These are phyloP conservation scores for Coemansia sp. DNA, from an alignment of 192 early-diverging fungal species.

Conservation along the genomic window DNA sequence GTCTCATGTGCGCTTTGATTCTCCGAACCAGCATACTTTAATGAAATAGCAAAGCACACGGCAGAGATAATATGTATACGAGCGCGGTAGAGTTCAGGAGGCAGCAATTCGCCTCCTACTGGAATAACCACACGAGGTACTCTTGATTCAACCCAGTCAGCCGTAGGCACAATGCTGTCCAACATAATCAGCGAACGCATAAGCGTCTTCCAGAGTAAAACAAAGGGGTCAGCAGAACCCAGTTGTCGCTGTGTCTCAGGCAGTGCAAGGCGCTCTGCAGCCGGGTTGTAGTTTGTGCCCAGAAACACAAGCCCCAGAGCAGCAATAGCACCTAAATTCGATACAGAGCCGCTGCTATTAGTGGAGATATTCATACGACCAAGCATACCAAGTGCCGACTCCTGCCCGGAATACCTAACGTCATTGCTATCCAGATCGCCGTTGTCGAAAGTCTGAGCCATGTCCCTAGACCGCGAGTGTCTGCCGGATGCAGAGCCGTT, in stretches of 20 bases:
- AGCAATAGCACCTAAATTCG: slow-evolving; percentile 60
- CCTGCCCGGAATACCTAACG: background rate
- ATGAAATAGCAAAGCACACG: slow-evolving; percentile 38
- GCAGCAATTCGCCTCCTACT: background rate
- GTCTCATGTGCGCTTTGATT: slow-evolving; percentile 18
- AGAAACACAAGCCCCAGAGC: slow-evolving; percentile 85
- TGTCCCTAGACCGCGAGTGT: background rate
- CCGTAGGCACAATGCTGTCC: slow-evolving; percentile 61
- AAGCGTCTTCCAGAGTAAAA: slow-evolving; percentile 67
- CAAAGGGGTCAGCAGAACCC: slow-evolving; percentile 71
- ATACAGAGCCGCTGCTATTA: slow-evolving; percentile 10
- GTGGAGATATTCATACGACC: slow-evolving; percentile 9
- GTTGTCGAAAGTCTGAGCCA: background rate
- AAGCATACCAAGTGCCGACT: slow-evolving; percentile 11
- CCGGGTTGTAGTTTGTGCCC: slow-evolving; percentile 66
- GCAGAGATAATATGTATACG: slow-evolving; percentile 30
- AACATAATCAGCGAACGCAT: slow-evolving; percentile 76
- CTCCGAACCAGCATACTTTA: slow-evolving; percentile 45
- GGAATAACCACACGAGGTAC: slow-evolving; percentile 8
- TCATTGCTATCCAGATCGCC: background rate
- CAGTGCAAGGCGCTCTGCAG: slow-evolving; percentile 65
- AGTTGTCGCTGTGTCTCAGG: slow-evolving; percentile 61
- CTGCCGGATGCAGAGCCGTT: background rate
- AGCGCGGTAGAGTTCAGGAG: slow-evolving; percentile 29
- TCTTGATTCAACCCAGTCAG: slow-evolving; percentile 61